phyloP scores from a whole-genome alignment of 2,329 filamentous ascomycete genomes.

The Colletotrichum sp. region DNA sequence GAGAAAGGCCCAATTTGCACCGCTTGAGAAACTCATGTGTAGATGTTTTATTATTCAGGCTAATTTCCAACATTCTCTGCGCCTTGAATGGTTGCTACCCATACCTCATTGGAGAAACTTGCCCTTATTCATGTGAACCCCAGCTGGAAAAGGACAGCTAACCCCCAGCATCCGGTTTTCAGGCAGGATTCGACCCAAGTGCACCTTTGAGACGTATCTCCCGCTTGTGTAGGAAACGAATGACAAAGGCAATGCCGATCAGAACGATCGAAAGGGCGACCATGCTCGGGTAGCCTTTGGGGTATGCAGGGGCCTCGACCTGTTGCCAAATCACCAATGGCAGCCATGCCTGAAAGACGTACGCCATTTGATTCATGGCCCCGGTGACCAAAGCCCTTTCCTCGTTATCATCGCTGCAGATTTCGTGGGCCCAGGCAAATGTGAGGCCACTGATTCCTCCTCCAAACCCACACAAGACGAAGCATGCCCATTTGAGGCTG shows the following conservation, averaged over 20 bases:
- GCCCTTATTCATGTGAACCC: background rate
- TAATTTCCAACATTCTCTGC: background rate
- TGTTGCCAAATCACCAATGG: conserved; percentile 55
- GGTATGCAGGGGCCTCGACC: conserved; percentile 45
- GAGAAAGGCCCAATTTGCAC: background rate
- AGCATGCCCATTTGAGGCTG: conserved; percentile 55
- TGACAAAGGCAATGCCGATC: conserved; percentile 54
- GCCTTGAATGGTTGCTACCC: background rate
- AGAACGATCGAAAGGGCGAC: conserved; percentile 45
- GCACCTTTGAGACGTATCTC: conserved; percentile 31
- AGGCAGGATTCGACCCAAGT: background rate
- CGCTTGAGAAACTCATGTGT: background rate
- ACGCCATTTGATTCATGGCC: conserved; percentile 19
- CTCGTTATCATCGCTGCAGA: conserved; percentile 13
- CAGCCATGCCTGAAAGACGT: conserved; percentile 62
- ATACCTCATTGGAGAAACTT: background rate
- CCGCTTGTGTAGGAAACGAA: conserved; percentile 48
- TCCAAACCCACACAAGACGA: conserved; percentile 38
- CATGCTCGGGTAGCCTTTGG: conserved; percentile 46
- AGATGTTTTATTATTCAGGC: background rate
- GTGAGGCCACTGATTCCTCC: conserved; percentile 8
- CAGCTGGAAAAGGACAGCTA: background rate
- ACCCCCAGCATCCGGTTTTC: background rate
- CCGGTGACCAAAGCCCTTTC: conserved; percentile 11
- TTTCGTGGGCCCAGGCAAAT: conserved; percentile 23